These are phyloP conservation scores for Moesziomyces sp. DNA, from an alignment of 1,284 basidiomycete genomes.

Conservation along the genomic window DNA sequence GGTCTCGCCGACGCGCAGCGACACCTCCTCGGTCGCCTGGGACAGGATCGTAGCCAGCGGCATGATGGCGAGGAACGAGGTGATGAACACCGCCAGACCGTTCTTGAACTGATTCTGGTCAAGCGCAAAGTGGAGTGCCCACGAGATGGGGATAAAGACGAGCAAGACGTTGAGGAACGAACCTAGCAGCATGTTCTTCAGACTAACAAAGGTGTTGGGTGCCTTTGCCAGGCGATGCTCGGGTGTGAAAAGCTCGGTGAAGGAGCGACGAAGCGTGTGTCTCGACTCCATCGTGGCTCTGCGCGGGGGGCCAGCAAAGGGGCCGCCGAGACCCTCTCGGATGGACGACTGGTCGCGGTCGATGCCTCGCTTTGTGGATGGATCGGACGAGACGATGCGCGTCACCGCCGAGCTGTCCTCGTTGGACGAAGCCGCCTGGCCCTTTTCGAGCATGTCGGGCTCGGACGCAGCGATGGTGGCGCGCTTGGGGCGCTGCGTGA, in stretches of 20 bases:
- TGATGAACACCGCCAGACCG: constrained; percentile 53
- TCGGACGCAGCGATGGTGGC: constrained; percentile 39
- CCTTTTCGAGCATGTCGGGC: constrained; percentile 48
- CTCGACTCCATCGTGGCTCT: constrained; percentile 45
- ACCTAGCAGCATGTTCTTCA: constrained; percentile 52
- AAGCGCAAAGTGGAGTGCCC: constrained; percentile 55
- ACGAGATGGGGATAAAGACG: constrained; percentile 57
- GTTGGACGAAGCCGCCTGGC: constrained; percentile 24
- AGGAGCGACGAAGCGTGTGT: constrained; percentile 41
- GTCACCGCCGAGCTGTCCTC: constrained; percentile 30
- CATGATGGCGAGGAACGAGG: constrained; percentile 61
- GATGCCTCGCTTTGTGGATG: constrained; percentile 17
- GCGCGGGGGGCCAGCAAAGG: constrained; percentile 47
- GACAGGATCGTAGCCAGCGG: constrained; percentile 58
- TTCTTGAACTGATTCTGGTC: constrained; percentile 38
- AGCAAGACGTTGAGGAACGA: constrained; percentile 53
- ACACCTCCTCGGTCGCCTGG: constrained; percentile 59
- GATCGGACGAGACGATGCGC: constrained; percentile 21
- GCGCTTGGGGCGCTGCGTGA: constrained; percentile 45
- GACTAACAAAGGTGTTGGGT: constrained; percentile 28
- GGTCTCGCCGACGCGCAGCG: constrained; percentile 61
- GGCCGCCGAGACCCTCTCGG: constrained; percentile 37
- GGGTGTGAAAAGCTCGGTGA: constrained; percentile 52
- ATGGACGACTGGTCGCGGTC: constrained; percentile 37
- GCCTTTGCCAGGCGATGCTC: constrained; percentile 46